Base-by-base conservation (phyloP, 805 yeast genomes). In the Wickerhamiella azymoides region DNA sequence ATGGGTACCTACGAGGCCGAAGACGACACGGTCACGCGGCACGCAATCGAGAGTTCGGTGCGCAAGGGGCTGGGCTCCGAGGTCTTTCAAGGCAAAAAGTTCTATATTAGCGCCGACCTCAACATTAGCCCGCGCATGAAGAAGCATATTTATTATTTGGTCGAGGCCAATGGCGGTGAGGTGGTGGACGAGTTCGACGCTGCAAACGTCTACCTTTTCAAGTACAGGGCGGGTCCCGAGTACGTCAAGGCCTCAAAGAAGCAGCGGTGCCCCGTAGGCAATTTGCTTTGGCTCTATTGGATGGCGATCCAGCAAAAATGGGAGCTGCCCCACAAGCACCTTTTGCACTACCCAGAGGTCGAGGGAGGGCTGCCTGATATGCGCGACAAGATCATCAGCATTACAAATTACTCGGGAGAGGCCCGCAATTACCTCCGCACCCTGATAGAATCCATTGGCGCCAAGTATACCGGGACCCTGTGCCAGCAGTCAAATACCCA, bases 351-450 rank as follows among this genome's bases (percentile, higher is more conserved):
- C 55, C 97, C 97, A 0, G 66, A 69, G 3, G 79, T 76, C 5
- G 58, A 60, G 18, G 65, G 59, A 1, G 77, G 77, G 0, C 53
- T 84, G 2, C 66, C 72, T 1, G 76, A 69, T 5, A 73, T 81
- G 67, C 63, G 64, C 13, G 69, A 72, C n/a, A 60, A 76, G 33
- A 64, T 69, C 3, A 72, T 85, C 10, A 71, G 85, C 9, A 73
- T 84, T 2, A 79, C 96, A 0, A 84, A 85, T 55, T 86, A 83
- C 57, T 73, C 81, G 18, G 96, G 96, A 0, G 92, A 82, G 56
- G 82, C 94, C 1, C 65, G 98, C 37, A 64, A 67, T 33, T 89
- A 84, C 54, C 62, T 92, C 30, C 76, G 78, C 45, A 69, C 69
- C 40, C 64, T 89, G 10, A 74, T 81, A 2, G 67, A 67, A 17